Evolutionary conservation across 208 protist species (phyloP).

Genomic region (Crithidia bombi): DNA sequence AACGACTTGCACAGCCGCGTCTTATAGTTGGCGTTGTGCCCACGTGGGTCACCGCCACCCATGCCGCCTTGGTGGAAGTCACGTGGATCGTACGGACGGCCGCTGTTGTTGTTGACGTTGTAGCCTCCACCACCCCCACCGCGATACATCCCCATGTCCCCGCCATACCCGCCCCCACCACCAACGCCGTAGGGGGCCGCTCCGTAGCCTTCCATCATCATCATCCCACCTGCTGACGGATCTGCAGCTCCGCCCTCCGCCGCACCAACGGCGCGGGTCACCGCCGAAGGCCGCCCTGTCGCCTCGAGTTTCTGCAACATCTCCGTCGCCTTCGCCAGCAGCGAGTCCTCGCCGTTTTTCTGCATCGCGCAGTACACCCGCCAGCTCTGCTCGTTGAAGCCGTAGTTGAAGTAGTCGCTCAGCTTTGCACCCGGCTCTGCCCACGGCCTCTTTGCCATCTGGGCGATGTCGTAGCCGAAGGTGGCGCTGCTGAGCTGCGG

Average conservation of each 20-base stretch:
- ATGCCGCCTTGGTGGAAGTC: conserved; percentile 4
- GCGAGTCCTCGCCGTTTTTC: conserved; percentile 58
- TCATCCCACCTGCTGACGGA: conserved; percentile 9
- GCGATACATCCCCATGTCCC: not conserved
- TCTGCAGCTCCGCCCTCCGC: conserved; percentile 11
- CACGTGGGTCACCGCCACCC: conserved; percentile 3
- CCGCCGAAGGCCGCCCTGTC: conserved; percentile 21
- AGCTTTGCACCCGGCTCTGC: conserved; percentile 74
- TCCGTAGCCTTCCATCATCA: conserved; percentile 28
- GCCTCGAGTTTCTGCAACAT: conserved; percentile 61
- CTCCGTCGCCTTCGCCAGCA: conserved; percentile 57
- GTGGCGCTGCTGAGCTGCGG: conserved; percentile 66
- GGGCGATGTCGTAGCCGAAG: conserved; percentile 86
- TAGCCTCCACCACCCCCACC: not conserved
- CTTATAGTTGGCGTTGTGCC: conserved; percentile 53
- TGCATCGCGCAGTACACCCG: conserved; percentile 86
- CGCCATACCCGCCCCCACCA: conserved; percentile 15
- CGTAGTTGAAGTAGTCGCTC: conserved; percentile 93
- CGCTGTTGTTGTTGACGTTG: not conserved
- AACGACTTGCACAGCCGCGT: conserved; percentile 80
- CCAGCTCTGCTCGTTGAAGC: conserved; percentile 90
- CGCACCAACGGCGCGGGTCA: conserved; percentile 6
- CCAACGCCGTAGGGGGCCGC: conserved; percentile 13
- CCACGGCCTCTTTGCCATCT: conserved; percentile 85
- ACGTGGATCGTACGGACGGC: conserved; percentile 5